Base-by-base conservation (phyloP, 352 stramenopile genomes). In the Phytophthora megakarya region DNA sequence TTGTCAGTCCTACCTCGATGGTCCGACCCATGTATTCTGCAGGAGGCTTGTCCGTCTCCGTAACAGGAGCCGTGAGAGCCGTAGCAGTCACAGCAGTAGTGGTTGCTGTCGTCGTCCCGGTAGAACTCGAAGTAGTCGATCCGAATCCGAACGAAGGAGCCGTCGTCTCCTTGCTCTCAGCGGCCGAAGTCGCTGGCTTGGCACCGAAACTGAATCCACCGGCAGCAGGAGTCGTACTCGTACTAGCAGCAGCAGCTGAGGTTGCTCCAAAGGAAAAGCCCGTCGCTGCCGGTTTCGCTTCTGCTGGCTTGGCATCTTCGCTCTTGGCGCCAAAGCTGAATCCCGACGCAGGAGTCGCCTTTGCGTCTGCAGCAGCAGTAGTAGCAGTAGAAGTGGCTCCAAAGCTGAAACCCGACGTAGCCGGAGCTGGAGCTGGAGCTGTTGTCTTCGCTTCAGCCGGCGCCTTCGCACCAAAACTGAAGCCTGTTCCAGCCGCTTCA, bases 1-100 rank as follows among this genome's bases (percentile, higher is more conserved):
- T 13, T n/a, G n/a, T n/a, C n/a, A 44, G 1, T 49, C 57, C 21
- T 58, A 89, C 80, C 76, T 95, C 87, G 25, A 95, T 90, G 1
- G 85, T 95, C 52, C 86, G 84, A 44, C 85, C 85, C 72, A 92
- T 90, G 69, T 94, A 95, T 58, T 93, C 84, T 38, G 85, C 87
- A 15, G 87, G 87, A 9, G 85, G 84, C 50, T 89, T 80, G 16
- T 93, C 81, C 13, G 73, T 80, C 44, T 68, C 58, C 13, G 82
- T 77, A 23, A 61, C 53, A n/a, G 75, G 55, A 9, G 70, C 62
- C 33, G 70, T 72, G n/a, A 78, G 63, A 6, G 63, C 61, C 6
- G 81, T 65, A 2, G 57, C 67, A 3, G 67, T 45, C 0, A 75
- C 32, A 37, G 73, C 64, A 1, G 65, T 63, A 5, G 66, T 49